These are phyloP conservation scores for Suhomyces ambrosiae DNA, from an alignment of 1,139 yeast genomes.

Conservation along the genomic window DNA sequence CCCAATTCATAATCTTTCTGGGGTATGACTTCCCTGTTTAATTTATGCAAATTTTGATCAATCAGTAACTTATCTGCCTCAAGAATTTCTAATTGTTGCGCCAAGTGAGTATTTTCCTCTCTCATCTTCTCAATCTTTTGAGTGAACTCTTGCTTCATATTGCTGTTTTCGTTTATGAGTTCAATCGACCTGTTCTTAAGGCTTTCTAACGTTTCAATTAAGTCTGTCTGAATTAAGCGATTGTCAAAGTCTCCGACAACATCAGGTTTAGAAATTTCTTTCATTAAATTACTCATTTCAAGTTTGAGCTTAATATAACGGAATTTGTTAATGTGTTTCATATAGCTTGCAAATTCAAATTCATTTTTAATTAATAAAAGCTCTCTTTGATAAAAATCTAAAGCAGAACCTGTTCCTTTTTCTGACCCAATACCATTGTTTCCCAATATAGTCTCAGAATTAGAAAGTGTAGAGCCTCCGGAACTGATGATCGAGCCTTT, in stretches of 20 bases:
- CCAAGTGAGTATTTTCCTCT: constrained; percentile 19
- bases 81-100: not conserved
- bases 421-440: not conserved
- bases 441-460: constrained; percentile 1
- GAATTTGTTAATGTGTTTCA: constrained; percentile 53
- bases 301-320: constrained; percentile 43
- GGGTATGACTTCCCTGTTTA: constrained; percentile 17
- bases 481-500: constrained; percentile 16
- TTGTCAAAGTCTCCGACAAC: not conserved
- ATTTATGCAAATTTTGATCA: not conserved
- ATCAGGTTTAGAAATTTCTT: constrained; percentile 3
- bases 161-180: not conserved
- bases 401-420: constrained; percentile 23
- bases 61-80: not conserved
- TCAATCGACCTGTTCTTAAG: constrained; percentile 1
- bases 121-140: constrained; percentile 15
- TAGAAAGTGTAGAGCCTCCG: constrained; percentile 5
- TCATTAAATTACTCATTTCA: constrained; percentile 26
- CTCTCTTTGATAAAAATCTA: constrained; percentile 59
- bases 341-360: constrained; percentile 59
- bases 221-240: no score
- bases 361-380: constrained; percentile 61
- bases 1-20: constrained; percentile 30
- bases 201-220: not conserved
- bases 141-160: constrained; percentile 6